Base-by-base conservation (phyloP, 768 basidiomycete species). In the Phylloporus sp. region DNA sequence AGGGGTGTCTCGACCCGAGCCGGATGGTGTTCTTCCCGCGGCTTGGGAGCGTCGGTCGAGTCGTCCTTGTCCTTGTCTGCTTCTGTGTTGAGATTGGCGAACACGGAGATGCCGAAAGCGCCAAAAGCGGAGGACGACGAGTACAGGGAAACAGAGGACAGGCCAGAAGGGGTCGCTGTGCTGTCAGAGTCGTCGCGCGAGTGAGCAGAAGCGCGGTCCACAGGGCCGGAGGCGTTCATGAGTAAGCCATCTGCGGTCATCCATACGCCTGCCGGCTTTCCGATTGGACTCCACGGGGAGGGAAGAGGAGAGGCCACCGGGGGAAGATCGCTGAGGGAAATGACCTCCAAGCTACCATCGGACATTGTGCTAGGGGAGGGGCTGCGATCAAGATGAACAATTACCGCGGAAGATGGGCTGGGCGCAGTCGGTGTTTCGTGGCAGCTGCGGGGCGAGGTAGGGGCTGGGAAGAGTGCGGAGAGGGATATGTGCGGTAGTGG, bases 201-300 rank as follows among this genome's bases (percentile, higher is more conserved):
- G n/a, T n/a, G n/a, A n/a, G n/a, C n/a, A n/a, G n/a, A n/a, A n/a
- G n/a, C n/a, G n/a, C n/a, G n/a, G n/a, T 45, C 32, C 9, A 58
- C 26, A 11, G 53, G 63, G 24, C 68, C 65, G 0, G 42, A 35
- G 0, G 58, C 58, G 6, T 52, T 55, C 36, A 27, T 24, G 46
- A 69, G 49, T 8, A 50, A 2, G 2, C 66, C 66, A 7, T 63
- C 49, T 10, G 52, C 45, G 45, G 66, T 55, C 43, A 68, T 47
- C 65, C 66, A 69, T 1, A 70, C 50, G 16, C 61, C 40, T 9
- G 55, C 16, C 1, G 15, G 3, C 18, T 38, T 54, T 46, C 57
- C 63, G 18, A 43, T 6, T 5, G 66, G 68, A 16, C 66, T 67
- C 66, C 66, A 70, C 5, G 68, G 66, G 3, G 66, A 70, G 13